Evolutionary conservation across 2,329 filamentous ascomycete genomes (phyloP).

Genomic region (Colletotrichum endophyticum): DNA sequence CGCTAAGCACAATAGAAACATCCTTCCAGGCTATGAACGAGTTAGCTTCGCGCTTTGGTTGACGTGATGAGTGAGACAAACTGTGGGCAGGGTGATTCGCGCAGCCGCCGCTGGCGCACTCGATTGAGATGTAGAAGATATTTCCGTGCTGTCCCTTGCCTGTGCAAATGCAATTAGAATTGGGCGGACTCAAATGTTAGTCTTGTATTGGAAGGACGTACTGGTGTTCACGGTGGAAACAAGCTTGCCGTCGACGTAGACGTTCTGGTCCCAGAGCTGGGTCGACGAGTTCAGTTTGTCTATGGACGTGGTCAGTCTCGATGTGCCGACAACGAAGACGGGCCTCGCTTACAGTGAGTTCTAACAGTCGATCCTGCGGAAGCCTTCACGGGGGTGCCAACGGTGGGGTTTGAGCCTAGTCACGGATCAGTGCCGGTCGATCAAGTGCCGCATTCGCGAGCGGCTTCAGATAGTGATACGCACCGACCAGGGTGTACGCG

Average conservation of each 20-base stretch:
- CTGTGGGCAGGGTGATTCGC: not conserved
- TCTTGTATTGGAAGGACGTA: not conserved
- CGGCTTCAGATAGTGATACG: not conserved
- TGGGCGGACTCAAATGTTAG: not conserved
- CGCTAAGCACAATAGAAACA: not conserved
- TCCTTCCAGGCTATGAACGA: not conserved
- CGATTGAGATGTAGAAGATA: conserved; percentile 2
- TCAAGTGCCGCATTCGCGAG: not conserved
- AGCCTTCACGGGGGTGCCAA: not conserved
- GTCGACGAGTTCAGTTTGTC: not conserved
- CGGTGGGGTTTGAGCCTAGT: not conserved
- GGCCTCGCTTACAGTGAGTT: not conserved
- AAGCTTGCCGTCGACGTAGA: not conserved
- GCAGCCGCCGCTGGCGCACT: not conserved
- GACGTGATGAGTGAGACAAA: not conserved
- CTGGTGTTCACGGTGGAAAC: not conserved
- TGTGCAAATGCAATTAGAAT: not conserved
- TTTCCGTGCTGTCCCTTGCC: not conserved
- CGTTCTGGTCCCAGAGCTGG: not conserved
- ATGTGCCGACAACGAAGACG: not conserved
- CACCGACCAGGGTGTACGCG: not conserved
- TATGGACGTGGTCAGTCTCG: not conserved
- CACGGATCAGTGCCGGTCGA: not conserved
- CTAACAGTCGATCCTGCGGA: not conserved
- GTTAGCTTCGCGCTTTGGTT: not conserved